A percentile compares a stretch with the other conserved stretches of the same genome.
phyloP scores from a whole-genome alignment of 1,139 yeast species.

The Petasospora fabianii region DNA sequence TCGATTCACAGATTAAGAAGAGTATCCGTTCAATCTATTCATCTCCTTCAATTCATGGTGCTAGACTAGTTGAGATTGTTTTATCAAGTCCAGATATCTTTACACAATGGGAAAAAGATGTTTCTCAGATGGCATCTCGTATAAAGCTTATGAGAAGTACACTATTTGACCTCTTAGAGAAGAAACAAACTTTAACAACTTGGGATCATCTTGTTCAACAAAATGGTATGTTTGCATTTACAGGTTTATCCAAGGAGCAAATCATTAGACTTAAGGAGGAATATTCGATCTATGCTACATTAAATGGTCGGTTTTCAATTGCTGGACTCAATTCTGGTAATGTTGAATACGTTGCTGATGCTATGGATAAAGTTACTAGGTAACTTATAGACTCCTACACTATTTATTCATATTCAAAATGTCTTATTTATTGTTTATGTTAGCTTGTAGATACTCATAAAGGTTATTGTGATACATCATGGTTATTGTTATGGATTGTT shows the following conservation, averaged over 20 bases:
- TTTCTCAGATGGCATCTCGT: slow-evolving; percentile 72
- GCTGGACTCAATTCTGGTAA: slow-evolving; percentile 82
- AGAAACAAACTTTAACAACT: slow-evolving; percentile 41
- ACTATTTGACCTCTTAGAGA: slow-evolving; percentile 50
- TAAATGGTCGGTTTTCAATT: slow-evolving; percentile 88
- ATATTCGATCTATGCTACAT: slow-evolving; percentile 77
- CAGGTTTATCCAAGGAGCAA: slow-evolving; percentile 72
- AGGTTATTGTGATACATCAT: no score
- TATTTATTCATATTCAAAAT: slow-evolving; percentile 5
- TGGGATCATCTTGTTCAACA: slow-evolving; percentile 89
- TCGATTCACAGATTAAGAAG: slow-evolving; percentile 69
- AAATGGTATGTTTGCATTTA: slow-evolving; percentile 95
- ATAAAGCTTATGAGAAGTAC: slow-evolving; percentile 64
- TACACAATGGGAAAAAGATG: slow-evolving; percentile 75
- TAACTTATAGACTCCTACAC: no score
- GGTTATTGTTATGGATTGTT: no score
- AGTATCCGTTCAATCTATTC: slow-evolving; percentile 86
- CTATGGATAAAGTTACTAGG: slow-evolving; percentile 48
- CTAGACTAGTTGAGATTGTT: slow-evolving; percentile 78
- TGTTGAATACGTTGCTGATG: slow-evolving; percentile 77
- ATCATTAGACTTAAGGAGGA: slow-evolving; percentile 66
- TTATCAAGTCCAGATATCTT: slow-evolving; percentile 60
- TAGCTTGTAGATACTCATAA: no score
- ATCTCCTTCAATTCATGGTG: slow-evolving; percentile 93
- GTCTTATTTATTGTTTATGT: no score